These are phyloP conservation scores for Oryza officinalis DNA, from an alignment of 176 grass and related monocot species.

Conservation along the genomic window DNA sequence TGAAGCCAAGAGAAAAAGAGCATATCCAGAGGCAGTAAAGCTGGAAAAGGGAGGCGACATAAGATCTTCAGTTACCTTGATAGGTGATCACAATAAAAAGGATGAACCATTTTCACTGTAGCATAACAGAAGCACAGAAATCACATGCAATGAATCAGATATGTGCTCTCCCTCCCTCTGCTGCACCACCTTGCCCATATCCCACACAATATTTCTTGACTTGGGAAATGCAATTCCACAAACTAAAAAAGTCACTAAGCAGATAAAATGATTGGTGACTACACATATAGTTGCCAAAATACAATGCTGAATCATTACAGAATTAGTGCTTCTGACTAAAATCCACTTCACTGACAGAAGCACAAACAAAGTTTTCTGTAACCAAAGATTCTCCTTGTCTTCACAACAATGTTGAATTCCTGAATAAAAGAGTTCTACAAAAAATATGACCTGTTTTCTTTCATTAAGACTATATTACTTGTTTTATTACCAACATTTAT, in stretches of 20 bases:
- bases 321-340: conserved; percentile 1
- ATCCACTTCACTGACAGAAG: not conserved
- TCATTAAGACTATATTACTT: not conserved
- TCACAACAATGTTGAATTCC: not conserved
- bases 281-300: not conserved
- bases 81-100: conserved; percentile 1
- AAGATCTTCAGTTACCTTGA: not conserved
- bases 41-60: not conserved
- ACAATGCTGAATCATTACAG: not conserved
- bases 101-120: not conserved
- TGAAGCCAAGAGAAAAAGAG: not conserved
- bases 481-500: conserved; percentile 1
- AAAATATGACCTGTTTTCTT: not conserved
- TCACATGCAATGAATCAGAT: conserved; percentile 32
- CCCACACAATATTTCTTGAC: conserved; percentile 29
- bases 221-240: not conserved
- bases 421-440: conserved; percentile 3
- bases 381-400: not conserved
- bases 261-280: not conserved
- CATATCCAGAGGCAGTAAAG: not conserved
- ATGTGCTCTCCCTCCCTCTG: not conserved
- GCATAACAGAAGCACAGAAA: conserved; percentile 10
- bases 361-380: not conserved
- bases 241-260: not conserved
- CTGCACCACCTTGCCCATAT: conserved; percentile 7